Evolutionary conservation across 768 basidiomycete genomes (phyloP).

Genomic region (Cubamyces lactineus): DNA sequence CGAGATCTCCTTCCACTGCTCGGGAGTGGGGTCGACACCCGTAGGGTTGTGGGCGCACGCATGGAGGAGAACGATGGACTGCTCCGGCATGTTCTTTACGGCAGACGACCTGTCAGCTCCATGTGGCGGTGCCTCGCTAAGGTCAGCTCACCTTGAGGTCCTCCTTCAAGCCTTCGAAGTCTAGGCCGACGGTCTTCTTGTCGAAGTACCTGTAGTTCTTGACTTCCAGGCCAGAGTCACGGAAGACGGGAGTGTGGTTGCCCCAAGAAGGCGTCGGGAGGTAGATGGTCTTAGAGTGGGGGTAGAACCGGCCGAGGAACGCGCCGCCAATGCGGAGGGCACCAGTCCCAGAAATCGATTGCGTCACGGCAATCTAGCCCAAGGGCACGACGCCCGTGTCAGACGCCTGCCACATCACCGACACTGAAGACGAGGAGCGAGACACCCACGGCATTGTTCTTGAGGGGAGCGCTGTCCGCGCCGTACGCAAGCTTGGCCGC

Average conservation of each 20-base stretch:
- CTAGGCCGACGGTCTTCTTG: slow-evolving; percentile 88
- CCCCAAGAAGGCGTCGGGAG: slow-evolving; percentile 96
- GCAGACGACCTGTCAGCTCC: slow-evolving; percentile 3
- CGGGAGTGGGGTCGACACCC: slow-evolving; percentile 91
- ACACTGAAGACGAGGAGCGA: neutral
- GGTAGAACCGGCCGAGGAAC: slow-evolving; percentile 89
- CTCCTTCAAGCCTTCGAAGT: slow-evolving; percentile 87
- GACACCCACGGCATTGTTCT: slow-evolving; percentile 67
- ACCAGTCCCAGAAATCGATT: slow-evolving; percentile 97
- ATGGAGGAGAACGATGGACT: slow-evolving; percentile 87
- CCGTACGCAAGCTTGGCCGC: slow-evolving; percentile 94
- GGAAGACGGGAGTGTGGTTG: slow-evolving; percentile 93
- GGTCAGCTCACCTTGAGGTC: slow-evolving; percentile 69
- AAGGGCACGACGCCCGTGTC: slow-evolving; percentile 1
- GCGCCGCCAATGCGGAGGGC: slow-evolving; percentile 94
- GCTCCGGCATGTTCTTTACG: slow-evolving; percentile 65
- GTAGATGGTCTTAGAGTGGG: slow-evolving; percentile 85
- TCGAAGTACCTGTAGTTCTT: slow-evolving; percentile 93
- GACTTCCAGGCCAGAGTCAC: slow-evolving; percentile 93
- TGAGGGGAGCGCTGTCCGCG: slow-evolving; percentile 70
- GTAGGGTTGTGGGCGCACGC: slow-evolving; percentile 99
- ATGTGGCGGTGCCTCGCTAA: neutral
- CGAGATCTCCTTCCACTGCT: slow-evolving; percentile 92
- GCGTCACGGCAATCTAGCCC: slow-evolving; percentile 77
- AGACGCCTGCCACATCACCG: slow-evolving; percentile 8